Percentiles rank a stretch among this genome's conserved stretches.
phyloP scores from a whole-genome alignment of 352 stramenopile species.

The Phytopythium litorale region DNA sequence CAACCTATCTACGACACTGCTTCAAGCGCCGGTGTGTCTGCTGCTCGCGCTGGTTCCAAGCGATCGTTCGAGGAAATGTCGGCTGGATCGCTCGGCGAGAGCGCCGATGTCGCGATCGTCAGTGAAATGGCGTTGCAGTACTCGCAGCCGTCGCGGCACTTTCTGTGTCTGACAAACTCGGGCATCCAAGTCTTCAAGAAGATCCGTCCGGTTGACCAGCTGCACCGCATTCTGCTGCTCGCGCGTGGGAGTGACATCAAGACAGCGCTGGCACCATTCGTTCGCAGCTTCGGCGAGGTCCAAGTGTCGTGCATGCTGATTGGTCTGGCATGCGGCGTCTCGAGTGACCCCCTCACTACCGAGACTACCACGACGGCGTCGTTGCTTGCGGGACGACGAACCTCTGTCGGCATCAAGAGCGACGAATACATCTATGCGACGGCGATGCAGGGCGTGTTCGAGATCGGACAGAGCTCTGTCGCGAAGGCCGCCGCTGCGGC shows the following conservation, averaged over 20 bases:
- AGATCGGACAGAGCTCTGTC: constrained; percentile 59
- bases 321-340: constrained; percentile 78
- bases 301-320: constrained; percentile 90
- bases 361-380: constrained; percentile 51
- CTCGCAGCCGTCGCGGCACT: constrained; percentile 72
- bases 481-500: constrained; percentile 11
- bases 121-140: constrained; percentile 85
- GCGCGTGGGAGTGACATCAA: constrained; percentile 69
- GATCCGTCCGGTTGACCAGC: constrained; percentile 83
- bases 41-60: constrained; percentile 32
- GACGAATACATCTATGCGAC: constrained; percentile 78
- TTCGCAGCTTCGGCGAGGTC: constrained; percentile 79
- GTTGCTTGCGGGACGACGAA: constrained; percentile 5
- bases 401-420: constrained; percentile 39
- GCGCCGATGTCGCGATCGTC: constrained; percentile 37
- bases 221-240: constrained; percentile 72
- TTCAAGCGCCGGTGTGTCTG: constrained; percentile 7
- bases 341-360: constrained; percentile 63
- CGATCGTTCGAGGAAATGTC: constrained; percentile 79
- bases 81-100: constrained; percentile 26
- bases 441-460: constrained; percentile 81
- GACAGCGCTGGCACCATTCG: constrained; percentile 60
- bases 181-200: constrained; percentile 91
- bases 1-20: constrained; percentile 12
- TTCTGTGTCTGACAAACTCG: constrained; percentile 80